Evolutionary conservation across 73 alveolate species (phyloP).

Genomic region (Tetrahymena thermophila): DNA sequence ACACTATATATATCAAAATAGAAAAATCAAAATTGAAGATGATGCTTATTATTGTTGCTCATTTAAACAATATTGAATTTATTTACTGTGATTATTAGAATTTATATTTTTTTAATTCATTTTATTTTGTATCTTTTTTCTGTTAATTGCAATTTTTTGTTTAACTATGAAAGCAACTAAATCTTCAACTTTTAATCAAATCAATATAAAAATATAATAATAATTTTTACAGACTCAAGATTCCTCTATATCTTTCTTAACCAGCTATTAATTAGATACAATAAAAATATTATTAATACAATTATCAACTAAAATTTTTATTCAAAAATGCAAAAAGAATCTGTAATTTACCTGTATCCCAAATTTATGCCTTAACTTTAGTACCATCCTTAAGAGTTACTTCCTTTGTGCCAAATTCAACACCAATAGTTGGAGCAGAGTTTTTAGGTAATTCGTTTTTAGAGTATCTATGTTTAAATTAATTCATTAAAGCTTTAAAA

Average conservation of each 20-base stretch:
- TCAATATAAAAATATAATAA: not conserved
- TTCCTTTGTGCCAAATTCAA: constrained; percentile 92
- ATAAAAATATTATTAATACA: not conserved
- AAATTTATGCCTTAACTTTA: constrained; percentile 86
- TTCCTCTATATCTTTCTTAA: constrained; percentile 74
- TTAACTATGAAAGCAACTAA: not conserved
- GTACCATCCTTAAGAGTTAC: constrained; percentile 77
- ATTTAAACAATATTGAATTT: no score
- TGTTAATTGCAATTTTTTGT: not conserved
- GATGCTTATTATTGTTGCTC: not conserved
- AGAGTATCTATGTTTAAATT: constrained; percentile 53
- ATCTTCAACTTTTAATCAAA: not conserved
- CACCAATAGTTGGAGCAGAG: constrained; percentile 90
- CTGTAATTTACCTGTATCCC: constrained; percentile 81
- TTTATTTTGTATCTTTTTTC: not conserved
- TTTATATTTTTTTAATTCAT: no score
- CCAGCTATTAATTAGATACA: constrained; percentile 51
- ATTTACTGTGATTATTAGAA: no score
- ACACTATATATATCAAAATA: no score
- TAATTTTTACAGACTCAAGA: constrained; percentile 59
- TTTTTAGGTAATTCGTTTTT: constrained; percentile 84
- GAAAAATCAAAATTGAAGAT: not conserved
- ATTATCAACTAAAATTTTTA: no score
- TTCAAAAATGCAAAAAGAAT: no score
- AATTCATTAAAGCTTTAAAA: not conserved